These are phyloP conservation scores for Lichtheimia corymbifera DNA, from an alignment of 371 early-diverging fungal genomes.

Conservation along the genomic window DNA sequence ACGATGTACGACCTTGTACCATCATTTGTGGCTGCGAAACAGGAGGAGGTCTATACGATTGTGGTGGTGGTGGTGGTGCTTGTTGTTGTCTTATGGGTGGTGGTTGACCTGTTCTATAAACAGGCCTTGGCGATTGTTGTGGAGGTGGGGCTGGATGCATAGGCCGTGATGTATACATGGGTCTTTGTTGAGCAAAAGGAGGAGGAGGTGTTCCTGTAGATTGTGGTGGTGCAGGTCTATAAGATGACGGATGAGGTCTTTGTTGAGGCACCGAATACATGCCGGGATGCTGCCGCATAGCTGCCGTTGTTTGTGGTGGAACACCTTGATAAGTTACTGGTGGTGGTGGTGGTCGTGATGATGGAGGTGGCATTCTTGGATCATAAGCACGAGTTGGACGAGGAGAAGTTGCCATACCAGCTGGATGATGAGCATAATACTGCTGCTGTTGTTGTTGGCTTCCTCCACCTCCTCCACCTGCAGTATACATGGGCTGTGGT, in stretches of 20 bases:
- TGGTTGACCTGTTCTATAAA: slow-evolving; percentile 11
- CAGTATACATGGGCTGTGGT: background rate
- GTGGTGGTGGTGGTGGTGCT: background rate
- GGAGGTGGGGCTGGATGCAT: slow-evolving; percentile 10
- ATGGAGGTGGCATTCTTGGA: slow-evolving; percentile 9
- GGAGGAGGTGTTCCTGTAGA: no score
- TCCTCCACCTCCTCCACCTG: background rate
- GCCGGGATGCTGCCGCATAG: slow-evolving; percentile 10
- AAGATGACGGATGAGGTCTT: slow-evolving; percentile 5
- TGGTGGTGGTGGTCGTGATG: background rate
- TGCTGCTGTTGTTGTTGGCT: background rate
- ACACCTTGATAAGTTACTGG: background rate
- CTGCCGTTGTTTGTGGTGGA: background rate
- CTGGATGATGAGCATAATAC: slow-evolving; percentile 5
- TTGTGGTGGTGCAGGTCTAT: slow-evolving; percentile 9
- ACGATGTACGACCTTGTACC: slow-evolving; percentile 16
- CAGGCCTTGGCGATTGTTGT: slow-evolving; percentile 11
- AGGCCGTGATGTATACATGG: slow-evolving; percentile 9
- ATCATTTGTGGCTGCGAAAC: background rate
- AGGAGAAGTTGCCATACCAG: slow-evolving; percentile 9
- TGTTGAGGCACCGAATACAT: slow-evolving; percentile 5
- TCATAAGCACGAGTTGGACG: slow-evolving; percentile 16
- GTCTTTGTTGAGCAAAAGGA: slow-evolving; percentile 3
- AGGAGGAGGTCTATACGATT: slow-evolving; percentile 3
- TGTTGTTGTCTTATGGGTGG: slow-evolving; percentile 11